A percentile compares a stretch with the other conserved stretches of the same genome.
These are phyloP conservation scores for Fusarium verrucosum DNA, from an alignment of 2,329 filamentous ascomycete genomes.

Conservation along the genomic window DNA sequence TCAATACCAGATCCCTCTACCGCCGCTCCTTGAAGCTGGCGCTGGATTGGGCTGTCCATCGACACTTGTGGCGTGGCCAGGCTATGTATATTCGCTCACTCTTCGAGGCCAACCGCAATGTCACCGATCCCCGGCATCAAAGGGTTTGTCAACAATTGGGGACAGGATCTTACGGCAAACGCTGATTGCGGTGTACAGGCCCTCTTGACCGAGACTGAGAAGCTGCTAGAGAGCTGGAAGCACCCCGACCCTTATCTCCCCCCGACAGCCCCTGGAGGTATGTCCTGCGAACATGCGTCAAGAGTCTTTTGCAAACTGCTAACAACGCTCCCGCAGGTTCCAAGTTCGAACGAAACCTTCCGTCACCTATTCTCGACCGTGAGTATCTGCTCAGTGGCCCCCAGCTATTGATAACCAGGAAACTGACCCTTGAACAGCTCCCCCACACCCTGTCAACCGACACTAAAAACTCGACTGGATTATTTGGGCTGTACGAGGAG, in stretches of 20 bases:
- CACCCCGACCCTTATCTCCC: slow-evolving; percentile 93
- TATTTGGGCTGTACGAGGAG: slow-evolving; percentile 12
- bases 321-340: slow-evolving; percentile 67
- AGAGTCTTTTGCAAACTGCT: slow-evolving; percentile 5
- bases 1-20: slow-evolving; percentile 73
- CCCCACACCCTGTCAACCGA: slow-evolving; percentile 43
- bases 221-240: slow-evolving; percentile 91
- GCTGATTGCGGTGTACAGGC: slow-evolving; percentile 61
- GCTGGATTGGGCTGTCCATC: slow-evolving; percentile 94
- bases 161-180: not conserved
- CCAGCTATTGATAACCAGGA: not conserved
- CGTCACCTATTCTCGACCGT: slow-evolving; percentile 82
- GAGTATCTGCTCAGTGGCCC: slow-evolving; percentile 54
- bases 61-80: slow-evolving; percentile 93
- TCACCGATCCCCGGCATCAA: slow-evolving; percentile 86
- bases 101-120: slow-evolving; percentile 90
- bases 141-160: slow-evolving; percentile 65
- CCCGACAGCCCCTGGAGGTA: slow-evolving; percentile 93
- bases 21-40: slow-evolving; percentile 91
- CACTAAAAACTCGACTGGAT: slow-evolving; percentile 30
- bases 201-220: slow-evolving; percentile 87
- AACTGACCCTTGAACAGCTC: slow-evolving; percentile 40
- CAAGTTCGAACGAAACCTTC: slow-evolving; percentile 95
- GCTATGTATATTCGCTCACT: slow-evolving; percentile 94
- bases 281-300: slow-evolving; percentile 35